These are phyloP conservation scores for Pestalotiopsis sp. DNA, from an alignment of 2,329 filamentous ascomycete genomes.

Conservation along the genomic window DNA sequence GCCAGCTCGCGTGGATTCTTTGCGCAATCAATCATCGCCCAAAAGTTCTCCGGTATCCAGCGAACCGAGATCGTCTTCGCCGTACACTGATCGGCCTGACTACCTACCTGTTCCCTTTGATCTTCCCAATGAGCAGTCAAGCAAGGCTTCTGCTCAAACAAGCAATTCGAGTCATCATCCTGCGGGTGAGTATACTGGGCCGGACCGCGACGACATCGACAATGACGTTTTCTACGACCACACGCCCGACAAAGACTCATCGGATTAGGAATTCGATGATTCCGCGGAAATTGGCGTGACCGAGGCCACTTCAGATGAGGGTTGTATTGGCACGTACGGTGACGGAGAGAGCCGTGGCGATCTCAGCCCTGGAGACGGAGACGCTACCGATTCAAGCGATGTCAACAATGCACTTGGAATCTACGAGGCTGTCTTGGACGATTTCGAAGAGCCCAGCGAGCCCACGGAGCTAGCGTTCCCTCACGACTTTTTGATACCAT, in stretches of 20 bases:
- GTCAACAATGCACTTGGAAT: constrained; percentile 14
- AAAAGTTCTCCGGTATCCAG: constrained; percentile 30
- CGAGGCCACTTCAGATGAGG: background rate
- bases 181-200: constrained; percentile 47
- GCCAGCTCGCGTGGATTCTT: constrained; percentile 47
- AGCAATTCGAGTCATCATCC: constrained; percentile 47
- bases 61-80: constrained; percentile 42
- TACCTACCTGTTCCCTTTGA: constrained; percentile 28
- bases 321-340: background rate
- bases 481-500: constrained; percentile 42
- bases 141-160: constrained; percentile 33
- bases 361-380: background rate
- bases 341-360: background rate
- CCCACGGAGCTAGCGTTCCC: constrained; percentile 25
- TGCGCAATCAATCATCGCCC: constrained; percentile 33
- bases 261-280: constrained; percentile 14
- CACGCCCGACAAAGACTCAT: constrained; percentile 17
- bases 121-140: constrained; percentile 27
- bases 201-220: constrained; percentile 18
- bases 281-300: background rate
- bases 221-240: constrained; percentile 17
- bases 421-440: constrained; percentile 16
- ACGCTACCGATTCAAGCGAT: background rate
- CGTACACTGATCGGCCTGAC: constrained; percentile 41
- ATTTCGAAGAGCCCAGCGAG: constrained; percentile 26